These are phyloP conservation scores for Ceratobasidium sp. DNA, from an alignment of 1,284 basidiomycete species.

Conservation along the genomic window DNA sequence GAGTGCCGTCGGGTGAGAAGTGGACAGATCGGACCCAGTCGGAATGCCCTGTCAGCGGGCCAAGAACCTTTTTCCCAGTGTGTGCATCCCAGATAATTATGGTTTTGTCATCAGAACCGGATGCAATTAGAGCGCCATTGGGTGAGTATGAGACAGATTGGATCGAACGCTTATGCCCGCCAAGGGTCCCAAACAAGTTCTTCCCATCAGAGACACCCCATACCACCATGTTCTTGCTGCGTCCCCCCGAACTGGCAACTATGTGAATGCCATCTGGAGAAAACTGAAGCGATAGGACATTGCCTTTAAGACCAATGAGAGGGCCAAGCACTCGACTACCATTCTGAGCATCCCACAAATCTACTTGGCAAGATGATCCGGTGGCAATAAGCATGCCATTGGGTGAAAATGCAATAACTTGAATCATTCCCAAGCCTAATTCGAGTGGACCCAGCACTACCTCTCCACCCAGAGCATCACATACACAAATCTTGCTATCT, in stretches of 20 bases:
- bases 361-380: no score
- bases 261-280: constrained; percentile 33
- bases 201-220: no score
- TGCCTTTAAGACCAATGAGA: no score
- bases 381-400: no score
- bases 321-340: no score
- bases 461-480: no score
- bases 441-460: no score
- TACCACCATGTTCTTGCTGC: no score
- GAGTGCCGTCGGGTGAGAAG: constrained; percentile 13
- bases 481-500: no score
- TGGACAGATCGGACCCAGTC: background rate
- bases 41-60: background rate
- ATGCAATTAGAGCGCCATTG: constrained; percentile 5
- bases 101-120: background rate
- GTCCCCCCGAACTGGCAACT: constrained; percentile 10
- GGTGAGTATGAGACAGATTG: constrained; percentile 18
- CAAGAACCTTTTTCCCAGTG: background rate
- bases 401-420: no score
- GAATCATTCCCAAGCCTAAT: no score
- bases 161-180: constrained; percentile 1
- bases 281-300: background rate
- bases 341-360: no score
- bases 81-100: background rate
- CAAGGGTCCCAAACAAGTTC: background rate